Evolutionary conservation across 805 yeast genomes (phyloP), one percentile per base, ranked within the genome.

Genomic region (Isabelozyma rhagii): DNA sequence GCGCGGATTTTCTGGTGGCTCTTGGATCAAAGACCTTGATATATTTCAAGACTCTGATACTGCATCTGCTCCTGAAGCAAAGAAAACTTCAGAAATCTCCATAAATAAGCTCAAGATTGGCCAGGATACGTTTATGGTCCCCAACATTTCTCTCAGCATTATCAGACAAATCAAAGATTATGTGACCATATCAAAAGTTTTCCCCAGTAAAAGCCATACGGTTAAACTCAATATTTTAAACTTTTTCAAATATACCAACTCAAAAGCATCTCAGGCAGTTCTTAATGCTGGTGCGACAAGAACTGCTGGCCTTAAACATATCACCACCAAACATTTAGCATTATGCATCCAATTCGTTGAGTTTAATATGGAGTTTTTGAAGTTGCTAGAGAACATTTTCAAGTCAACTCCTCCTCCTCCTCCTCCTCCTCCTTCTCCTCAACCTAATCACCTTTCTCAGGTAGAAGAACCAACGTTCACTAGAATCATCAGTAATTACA

Each of bases 201-300:
- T 89, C 56, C 86, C 86, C 2, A 73, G 70, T 28, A 67, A 57
- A 51, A 67, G 71, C 1, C 44, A 62, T 0, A 54, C 58, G 7
- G 69, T 82, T 41, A 82, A 79, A 50, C 68, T 68, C 27, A 69
- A 76, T 51, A 46, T 81, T 28, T 55, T 84, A 42, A 75, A 76
- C 41, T 66, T 60, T 51, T 67, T 71, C 54, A 72, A 72, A 46
- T 61, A 77, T 9, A 67, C 80, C 58, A 85, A 86, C 55, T 63
- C 80, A 14, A 79, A 83, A 51, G 69, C 80, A 5, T 77, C 80
- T 4, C 80, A 81, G 52, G 79, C 87, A 4, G 83, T 87, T 39
- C 68, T 87, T 38, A 86, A 84, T 42, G 90, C 92, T 1, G 89
- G 87, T 41, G 93, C 93, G 1, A 85, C 88, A 2, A 67, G 82